Base-by-base conservation (phyloP, 2,329 filamentous ascomycete genomes). In the Botrytis porri region DNA sequence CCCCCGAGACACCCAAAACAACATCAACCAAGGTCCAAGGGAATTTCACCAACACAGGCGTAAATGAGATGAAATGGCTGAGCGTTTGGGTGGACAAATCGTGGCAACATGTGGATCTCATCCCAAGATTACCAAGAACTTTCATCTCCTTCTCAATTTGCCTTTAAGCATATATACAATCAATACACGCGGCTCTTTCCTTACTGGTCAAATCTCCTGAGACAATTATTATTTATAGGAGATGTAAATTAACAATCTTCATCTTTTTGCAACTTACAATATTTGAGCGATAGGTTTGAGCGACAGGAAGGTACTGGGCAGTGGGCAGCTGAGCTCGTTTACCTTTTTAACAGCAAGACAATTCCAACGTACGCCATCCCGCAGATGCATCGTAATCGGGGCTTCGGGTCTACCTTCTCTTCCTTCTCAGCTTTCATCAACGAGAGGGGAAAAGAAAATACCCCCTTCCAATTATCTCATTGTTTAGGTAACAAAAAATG, bases 51-150 rank as follows among this genome's bases (percentile, higher is more conserved):
- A 61, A n/a, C 59, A 39, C 22, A 39, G n/a, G n/a, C 20, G 61
- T 14, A 66, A 54, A 65, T 51, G 43, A 66, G 63, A 51, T 51
- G 14, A 54, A 39, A 67, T 66, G 45, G 45, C 45, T 66, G 64
- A 54, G 32, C 64, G 14, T 66, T 14, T 66, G 14, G 64, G 14
- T 66, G 64, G 45, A 20, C 64, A 37, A 37, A 45, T 64, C 39
- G 62, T 51, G 63, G 43, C 63, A 66, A 39, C 32, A 67, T 67
- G 64, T 67, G 64, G 64, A 67, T 54, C 64, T 54, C 51, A n/a
- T 54, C 64, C 64, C 64, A 67, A 67, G 45, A 67, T 67, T 67
- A 67, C 45, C 45, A 67, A 67, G 64, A 54, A 54, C 45, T 12
- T 54, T 66, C 45, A 65, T 66, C 32, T 66, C 63, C 22, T 25